Evolutionary conservation across 2,329 filamentous ascomycete genomes (phyloP).

Genomic region (Xylaria sp.): DNA sequence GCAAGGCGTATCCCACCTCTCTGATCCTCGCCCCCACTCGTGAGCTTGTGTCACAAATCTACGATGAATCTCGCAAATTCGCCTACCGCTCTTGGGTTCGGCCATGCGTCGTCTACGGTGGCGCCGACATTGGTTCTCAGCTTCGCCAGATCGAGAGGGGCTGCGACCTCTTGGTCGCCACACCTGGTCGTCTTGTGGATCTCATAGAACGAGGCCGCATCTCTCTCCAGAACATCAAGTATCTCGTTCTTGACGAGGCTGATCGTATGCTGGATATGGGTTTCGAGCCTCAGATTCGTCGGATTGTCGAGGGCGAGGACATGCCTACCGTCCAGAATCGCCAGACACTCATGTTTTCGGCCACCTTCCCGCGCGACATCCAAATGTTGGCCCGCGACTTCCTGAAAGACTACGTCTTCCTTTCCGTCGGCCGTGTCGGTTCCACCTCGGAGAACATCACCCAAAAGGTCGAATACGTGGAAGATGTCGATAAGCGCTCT

Average conservation of each 20-base stretch:
- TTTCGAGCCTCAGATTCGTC: constrained; percentile 99
- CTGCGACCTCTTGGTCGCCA: constrained; percentile 96
- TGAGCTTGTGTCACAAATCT: constrained; percentile 99
- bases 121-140: constrained; percentile 98
- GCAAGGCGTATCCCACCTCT: constrained; percentile 97
- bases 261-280: constrained; percentile 99
- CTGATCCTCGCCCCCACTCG: constrained; percentile 95
- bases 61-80: constrained; percentile 97
- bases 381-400: constrained; percentile 99
- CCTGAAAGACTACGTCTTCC: constrained; percentile 98
- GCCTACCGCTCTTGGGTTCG: constrained; percentile 99
- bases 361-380: constrained; percentile 98
- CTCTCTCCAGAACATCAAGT: constrained; percentile 98
- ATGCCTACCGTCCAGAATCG: constrained; percentile 87
- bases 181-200: constrained; percentile 95
- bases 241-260: constrained; percentile 97
- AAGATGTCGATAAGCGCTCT: constrained; percentile 97
- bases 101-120: constrained; percentile 98
- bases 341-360: constrained; percentile 99
- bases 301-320: constrained; percentile 97
- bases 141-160: constrained; percentile 97
- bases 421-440: constrained; percentile 97
- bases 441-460: constrained; percentile 99
- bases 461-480: constrained; percentile 97
- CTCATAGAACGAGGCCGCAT: constrained; percentile 98